Conservation (phyloP, 2,329 filamentous ascomycete species). For the Bertia moriformis region DNA sequence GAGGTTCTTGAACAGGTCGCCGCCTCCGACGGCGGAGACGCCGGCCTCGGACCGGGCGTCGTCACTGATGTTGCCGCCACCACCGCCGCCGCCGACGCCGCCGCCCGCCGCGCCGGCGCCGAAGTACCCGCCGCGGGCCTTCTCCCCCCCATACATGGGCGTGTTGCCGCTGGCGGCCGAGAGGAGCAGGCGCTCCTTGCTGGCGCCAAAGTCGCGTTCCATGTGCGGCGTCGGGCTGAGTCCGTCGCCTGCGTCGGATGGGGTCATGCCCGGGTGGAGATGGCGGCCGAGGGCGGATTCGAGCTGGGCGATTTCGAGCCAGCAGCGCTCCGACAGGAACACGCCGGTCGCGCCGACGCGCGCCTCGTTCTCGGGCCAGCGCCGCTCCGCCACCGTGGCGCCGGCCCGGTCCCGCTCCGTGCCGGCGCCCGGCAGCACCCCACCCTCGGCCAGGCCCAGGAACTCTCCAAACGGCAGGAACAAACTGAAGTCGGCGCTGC, state of each 20-base stretch:
- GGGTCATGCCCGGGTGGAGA: slow-evolving; percentile 14
- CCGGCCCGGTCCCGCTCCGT: slow-evolving; percentile 87
- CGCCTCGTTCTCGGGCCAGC: slow-evolving; percentile 85
- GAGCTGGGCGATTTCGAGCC: slow-evolving; percentile 77
- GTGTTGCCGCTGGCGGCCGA: slow-evolving; percentile 36
- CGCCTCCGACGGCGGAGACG: slow-evolving; percentile 78
- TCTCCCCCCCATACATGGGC: slow-evolving; percentile 57
- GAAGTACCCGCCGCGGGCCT: slow-evolving; percentile 67
- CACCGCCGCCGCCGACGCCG: too few relatives aligned
- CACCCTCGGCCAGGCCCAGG: slow-evolving; percentile 69
- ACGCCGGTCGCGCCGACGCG: slow-evolving; percentile 82
- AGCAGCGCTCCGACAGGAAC: slow-evolving; percentile 89
- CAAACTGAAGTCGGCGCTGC: slow-evolving; percentile 86
- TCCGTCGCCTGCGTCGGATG: slow-evolving; percentile 49
- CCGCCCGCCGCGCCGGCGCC: too few relatives aligned
- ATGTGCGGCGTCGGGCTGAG: slow-evolving; percentile 39
- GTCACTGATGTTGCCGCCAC: slow-evolving; percentile 65
- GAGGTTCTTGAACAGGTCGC: slow-evolving; percentile 96
- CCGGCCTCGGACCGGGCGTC: slow-evolving; percentile 72
- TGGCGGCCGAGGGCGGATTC: slow-evolving; percentile 34
- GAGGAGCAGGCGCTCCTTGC: slow-evolving; percentile 44
- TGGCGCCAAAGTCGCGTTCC: slow-evolving; percentile 40
- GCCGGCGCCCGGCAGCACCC: slow-evolving; percentile 76
- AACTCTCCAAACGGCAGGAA: slow-evolving; percentile 96
- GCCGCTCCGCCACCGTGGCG: slow-evolving; percentile 76